These are phyloP conservation scores for Cyberlindnera amylophila DNA, from an alignment of 805 yeast species.

Conservation along the genomic window DNA sequence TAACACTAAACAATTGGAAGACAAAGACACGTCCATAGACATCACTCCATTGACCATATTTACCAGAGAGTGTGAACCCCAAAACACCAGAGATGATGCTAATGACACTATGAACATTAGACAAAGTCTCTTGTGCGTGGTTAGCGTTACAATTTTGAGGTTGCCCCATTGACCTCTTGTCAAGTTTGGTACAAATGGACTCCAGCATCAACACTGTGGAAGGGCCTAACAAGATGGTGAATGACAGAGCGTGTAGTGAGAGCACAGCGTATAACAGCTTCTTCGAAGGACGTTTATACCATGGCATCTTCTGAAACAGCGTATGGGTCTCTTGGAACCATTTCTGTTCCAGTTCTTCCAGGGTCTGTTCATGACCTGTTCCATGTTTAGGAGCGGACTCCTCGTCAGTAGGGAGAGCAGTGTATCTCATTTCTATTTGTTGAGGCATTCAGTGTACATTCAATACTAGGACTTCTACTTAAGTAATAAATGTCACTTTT, in stretches of 20 bases:
- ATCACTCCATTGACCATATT: slow-evolving; percentile 25
- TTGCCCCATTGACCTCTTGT: neutral
- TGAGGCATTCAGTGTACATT: too few species aligned
- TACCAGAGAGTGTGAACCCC: slow-evolving; percentile 23
- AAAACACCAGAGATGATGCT: slow-evolving; percentile 20
- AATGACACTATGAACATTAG: slow-evolving; percentile 17
- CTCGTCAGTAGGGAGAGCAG: too few species aligned
- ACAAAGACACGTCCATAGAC: slow-evolving; percentile 23
- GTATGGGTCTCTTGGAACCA: slow-evolving; percentile 13
- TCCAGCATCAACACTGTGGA: slow-evolving; percentile 17
- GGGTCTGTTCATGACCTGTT: too few species aligned
- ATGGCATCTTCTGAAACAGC: slow-evolving; percentile 2
- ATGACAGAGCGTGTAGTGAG: slow-evolving; percentile 16
- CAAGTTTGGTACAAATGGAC: slow-evolving; percentile 7
- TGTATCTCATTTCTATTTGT: too few species aligned
- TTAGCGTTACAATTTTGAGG: slow-evolving; percentile 3
- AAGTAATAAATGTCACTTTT: too few species aligned
- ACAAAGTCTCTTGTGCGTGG: slow-evolving; percentile 16
- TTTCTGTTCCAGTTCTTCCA: slow-evolving; percentile 4
- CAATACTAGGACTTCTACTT: too few species aligned
- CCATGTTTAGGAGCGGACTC: neutral
- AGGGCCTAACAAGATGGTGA: slow-evolving; percentile 20
- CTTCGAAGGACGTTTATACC: slow-evolving; percentile 19
- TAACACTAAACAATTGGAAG: slow-evolving; percentile 16
- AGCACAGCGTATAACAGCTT: slow-evolving; percentile 11